These are phyloP conservation scores for Fusarium multiceps DNA, from an alignment of 2,329 filamentous ascomycete species.

Conservation along the genomic window DNA sequence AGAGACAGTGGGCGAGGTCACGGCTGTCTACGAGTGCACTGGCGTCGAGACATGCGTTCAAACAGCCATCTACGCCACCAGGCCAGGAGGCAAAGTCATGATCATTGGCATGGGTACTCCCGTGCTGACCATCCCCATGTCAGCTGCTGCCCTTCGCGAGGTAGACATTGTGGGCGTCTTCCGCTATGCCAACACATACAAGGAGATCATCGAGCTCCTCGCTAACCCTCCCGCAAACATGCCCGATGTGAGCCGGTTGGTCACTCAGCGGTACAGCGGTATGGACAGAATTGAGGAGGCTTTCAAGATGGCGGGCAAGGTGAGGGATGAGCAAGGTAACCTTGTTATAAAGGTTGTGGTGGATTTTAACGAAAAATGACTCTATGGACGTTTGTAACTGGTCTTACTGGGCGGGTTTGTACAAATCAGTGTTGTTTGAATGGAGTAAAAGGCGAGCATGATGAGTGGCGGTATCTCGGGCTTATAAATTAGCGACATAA, in stretches of 20 bases:
- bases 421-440: slow-evolving; percentile 17
- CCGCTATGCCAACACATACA: slow-evolving; percentile 81
- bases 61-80: slow-evolving; percentile 75
- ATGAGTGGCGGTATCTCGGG: not conserved
- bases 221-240: slow-evolving; percentile 62
- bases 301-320: slow-evolving; percentile 78
- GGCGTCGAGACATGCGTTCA: slow-evolving; percentile 82
- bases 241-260: slow-evolving; percentile 73
- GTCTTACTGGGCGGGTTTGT: slow-evolving; percentile 2
- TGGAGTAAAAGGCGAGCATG: slow-evolving; percentile 29
- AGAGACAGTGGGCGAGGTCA: slow-evolving; percentile 69
- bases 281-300: slow-evolving; percentile 72
- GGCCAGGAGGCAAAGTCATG: slow-evolving; percentile 75
- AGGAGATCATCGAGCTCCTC: slow-evolving; percentile 63
- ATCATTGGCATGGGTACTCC: slow-evolving; percentile 80
- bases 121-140: slow-evolving; percentile 75
- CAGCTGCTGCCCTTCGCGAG: slow-evolving; percentile 74
- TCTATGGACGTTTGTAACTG: slow-evolving; percentile 26
- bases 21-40: slow-evolving; percentile 80
- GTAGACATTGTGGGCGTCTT: slow-evolving; percentile 79
- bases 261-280: slow-evolving; percentile 77
- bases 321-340: slow-evolving; percentile 75
- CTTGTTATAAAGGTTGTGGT: slow-evolving; percentile 81
- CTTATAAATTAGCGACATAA: slow-evolving; percentile 6
- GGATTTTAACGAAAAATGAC: slow-evolving; percentile 52